A percentile compares a stretch with the other conserved stretches of the same genome.
phyloP scores from a whole-genome alignment of 169 alveolate species.

The Toxoplasma gondii region DNA sequence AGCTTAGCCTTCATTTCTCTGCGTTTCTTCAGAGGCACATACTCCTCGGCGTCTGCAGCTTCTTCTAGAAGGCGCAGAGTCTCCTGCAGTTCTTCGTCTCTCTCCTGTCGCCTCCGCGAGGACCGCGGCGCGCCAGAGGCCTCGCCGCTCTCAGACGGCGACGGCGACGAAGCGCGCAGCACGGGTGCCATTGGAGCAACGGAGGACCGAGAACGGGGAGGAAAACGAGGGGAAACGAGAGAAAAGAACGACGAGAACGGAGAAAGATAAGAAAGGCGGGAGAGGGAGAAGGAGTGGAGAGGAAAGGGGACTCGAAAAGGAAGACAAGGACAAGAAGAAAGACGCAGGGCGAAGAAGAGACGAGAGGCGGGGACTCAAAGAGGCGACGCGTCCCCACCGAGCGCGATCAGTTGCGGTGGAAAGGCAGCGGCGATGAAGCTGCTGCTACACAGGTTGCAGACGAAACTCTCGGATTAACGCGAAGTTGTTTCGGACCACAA shows the following conservation, averaged over 20 bases:
- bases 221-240: neutral
- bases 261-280: neutral
- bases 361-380: too few relatives aligned
- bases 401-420: too few relatives aligned
- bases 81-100: neutral
- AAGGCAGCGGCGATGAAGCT: too few relatives aligned
- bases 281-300: neutral
- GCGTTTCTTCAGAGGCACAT: conserved; percentile 64
- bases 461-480: too few relatives aligned
- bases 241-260: neutral
- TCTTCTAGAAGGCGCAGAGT: conserved; percentile 48
- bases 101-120: neutral
- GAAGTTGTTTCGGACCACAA: too few relatives aligned
- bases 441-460: too few relatives aligned
- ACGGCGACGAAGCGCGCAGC: neutral
- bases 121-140: neutral
- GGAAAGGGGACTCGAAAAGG: neutral
- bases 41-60: conserved; percentile 32
- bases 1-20: conserved; percentile 45
- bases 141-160: neutral
- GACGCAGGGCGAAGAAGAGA: neutral
- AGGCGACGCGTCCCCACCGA: too few relatives aligned
- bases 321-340: neutral
- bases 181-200: neutral
- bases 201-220: neutral